Base-by-base conservation (phyloP, 1,284 basidiomycete genomes). In the Rhodotorula sp. region DNA sequence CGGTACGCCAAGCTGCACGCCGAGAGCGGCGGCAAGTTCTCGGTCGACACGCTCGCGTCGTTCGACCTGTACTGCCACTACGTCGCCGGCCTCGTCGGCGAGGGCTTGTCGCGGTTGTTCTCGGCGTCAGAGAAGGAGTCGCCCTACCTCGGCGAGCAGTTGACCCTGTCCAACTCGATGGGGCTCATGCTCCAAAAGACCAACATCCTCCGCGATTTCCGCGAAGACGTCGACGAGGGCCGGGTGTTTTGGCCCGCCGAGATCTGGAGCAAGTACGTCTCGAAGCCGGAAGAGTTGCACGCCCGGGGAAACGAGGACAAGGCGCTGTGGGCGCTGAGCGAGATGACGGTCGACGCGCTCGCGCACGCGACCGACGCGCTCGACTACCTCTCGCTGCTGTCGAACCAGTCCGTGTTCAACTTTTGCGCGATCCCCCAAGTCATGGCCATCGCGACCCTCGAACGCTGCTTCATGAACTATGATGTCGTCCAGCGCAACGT, bases 31-130 rank as follows among this genome's bases (percentile, higher is more conserved):
- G 86, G 63, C 84, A 85, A 57, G 86, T 80, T 79, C 70, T 79
- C 79, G 72, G 84, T 95, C 70, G 85, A 87, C 68, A 88, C 88
- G 16, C 83, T 92, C 73, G 84, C 87, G 59, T 93, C 97, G 77
- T 97, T 95, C 82, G 93, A 98, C 81, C 86, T 98, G 18, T 99
- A 99, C 84, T 99, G 97, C 81, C 95, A 99, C 82, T 98, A 97
- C 81, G 97, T 98, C 73, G 97, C 95, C 5, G 97, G 95, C 3
- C 88, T 99, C 68, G 95, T 99, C 72, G 97, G 95, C 64, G 97
- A 99, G 81, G 95, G 97, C 68, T 86, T 97, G 60, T 95, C 93
- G 0, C 87, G 92, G 12, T 85, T 99, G 60, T 97, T 95, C 83
- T 85, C 91, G 23, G 90, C 91, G 14, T 93, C 92, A 6, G 88